These are phyloP conservation scores for Psidium guajava DNA, from an alignment of 345 rosid genomes.

Conservation along the genomic window DNA sequence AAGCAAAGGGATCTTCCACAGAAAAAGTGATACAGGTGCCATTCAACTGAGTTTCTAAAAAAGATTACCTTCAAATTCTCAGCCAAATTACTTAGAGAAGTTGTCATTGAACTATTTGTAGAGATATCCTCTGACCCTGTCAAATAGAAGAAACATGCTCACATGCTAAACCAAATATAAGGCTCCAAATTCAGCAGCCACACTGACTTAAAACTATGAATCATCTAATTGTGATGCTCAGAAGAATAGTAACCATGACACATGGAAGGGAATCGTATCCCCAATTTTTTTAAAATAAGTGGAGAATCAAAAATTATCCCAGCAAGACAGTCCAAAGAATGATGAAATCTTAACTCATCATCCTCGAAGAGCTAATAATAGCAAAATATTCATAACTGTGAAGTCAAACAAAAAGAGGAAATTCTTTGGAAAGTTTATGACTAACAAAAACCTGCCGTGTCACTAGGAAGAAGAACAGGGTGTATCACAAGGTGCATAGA, in stretches of 20 bases:
- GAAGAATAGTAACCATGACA: background rate
- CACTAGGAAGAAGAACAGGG: background rate
- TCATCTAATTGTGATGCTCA: background rate
- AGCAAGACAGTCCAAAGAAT: background rate
- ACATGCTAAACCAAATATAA: background rate
- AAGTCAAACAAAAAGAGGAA: background rate
- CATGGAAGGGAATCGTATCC: background rate
- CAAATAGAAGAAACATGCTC: conserved; percentile 7
- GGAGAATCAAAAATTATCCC: background rate
- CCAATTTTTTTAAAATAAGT: background rate
- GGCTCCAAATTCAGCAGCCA: background rate
- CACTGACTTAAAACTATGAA: background rate
- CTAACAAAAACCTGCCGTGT: background rate
- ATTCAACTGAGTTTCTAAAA: background rate
- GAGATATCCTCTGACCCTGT: conserved; percentile 36
- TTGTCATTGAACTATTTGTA: conserved; percentile 18
- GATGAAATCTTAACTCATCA: background rate
- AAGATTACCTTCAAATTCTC: conserved; percentile 45
- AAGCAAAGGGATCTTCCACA: background rate
- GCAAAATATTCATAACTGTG: background rate
- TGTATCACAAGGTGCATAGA: background rate
- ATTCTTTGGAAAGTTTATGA: background rate
- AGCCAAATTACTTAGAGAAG: conserved; percentile 38
- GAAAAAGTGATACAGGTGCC: background rate
- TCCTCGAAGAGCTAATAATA: background rate